phyloP scores from a whole-genome alignment of 2,329 filamentous ascomycete species.

The Fusarium haematococcum region DNA sequence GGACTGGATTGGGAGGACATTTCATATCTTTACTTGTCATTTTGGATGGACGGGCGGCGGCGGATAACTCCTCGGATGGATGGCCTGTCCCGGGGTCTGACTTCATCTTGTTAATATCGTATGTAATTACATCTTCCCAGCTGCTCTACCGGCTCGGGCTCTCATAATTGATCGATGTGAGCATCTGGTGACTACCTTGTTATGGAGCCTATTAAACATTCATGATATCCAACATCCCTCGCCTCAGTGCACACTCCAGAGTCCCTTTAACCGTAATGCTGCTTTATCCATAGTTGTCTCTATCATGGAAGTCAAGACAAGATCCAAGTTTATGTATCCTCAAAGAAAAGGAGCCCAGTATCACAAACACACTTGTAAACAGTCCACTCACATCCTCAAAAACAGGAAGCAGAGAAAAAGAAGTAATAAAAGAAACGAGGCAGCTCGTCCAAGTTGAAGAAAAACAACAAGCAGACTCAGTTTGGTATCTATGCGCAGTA shows the following conservation, averaged over 20 bases:
- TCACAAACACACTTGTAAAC: not conserved
- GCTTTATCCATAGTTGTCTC: not conserved
- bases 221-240: not conserved
- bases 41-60: not conserved
- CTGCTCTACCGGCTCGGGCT: not conserved
- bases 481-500: conserved; percentile 47
- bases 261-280: not conserved
- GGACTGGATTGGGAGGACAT: not conserved
- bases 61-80: conserved; percentile 1
- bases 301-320: not conserved
- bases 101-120: conserved; percentile 3
- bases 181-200: not conserved
- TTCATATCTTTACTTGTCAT: not conserved
- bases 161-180: not conserved
- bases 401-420: not conserved
- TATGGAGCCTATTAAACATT: not conserved
- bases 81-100: not conserved
- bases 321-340: not conserved
- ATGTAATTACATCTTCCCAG: conserved; percentile 2
- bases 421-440: not conserved
- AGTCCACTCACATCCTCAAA: not conserved
- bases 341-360: not conserved
- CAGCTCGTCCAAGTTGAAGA: not conserved
- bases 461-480: conserved; percentile 29
- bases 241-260: not conserved